These are phyloP conservation scores for Blastocystis sp. DNA, from an alignment of 352 stramenopile species.

Conservation along the genomic window DNA sequence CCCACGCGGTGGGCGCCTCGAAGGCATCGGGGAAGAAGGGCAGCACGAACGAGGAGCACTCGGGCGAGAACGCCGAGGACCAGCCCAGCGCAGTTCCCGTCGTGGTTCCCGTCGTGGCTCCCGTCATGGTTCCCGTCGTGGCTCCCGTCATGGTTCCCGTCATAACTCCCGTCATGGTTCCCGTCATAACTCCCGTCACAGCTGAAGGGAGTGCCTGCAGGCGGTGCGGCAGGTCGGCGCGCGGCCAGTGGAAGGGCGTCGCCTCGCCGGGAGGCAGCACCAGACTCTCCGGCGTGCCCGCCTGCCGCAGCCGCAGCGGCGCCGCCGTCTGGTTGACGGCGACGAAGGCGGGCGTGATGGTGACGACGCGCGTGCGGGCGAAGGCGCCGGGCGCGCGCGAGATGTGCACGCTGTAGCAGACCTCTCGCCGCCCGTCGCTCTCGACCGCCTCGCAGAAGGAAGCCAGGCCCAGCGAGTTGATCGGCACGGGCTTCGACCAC, in stretches of 20 bases:
- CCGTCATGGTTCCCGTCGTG: background rate
- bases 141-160: background rate
- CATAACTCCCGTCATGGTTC: background rate
- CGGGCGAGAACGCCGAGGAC: background rate
- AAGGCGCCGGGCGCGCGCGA: conserved; percentile 45
- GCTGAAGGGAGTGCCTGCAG: background rate
- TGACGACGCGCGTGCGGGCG: conserved; percentile 32
- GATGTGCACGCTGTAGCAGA: conserved; percentile 14
- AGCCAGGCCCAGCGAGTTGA: background rate
- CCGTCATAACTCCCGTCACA: background rate
- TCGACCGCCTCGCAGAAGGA: background rate
- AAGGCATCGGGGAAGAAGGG: background rate
- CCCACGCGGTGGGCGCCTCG: background rate
- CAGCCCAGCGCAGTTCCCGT: background rate
- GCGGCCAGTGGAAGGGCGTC: background rate
- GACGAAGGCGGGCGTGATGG: conserved; percentile 28
- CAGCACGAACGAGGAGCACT: background rate
- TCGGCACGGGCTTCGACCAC: background rate
- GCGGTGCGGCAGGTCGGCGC: background rate
- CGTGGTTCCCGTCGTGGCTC: no score
- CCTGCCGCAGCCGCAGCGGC: background rate
- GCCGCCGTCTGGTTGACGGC: conserved; percentile 11
- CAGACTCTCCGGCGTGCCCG: background rate
- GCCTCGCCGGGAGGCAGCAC: background rate
- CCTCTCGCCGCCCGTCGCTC: background rate